phyloP scores from a whole-genome alignment of 805 yeast species.

The Sugiyamaella marilandica region DNA sequence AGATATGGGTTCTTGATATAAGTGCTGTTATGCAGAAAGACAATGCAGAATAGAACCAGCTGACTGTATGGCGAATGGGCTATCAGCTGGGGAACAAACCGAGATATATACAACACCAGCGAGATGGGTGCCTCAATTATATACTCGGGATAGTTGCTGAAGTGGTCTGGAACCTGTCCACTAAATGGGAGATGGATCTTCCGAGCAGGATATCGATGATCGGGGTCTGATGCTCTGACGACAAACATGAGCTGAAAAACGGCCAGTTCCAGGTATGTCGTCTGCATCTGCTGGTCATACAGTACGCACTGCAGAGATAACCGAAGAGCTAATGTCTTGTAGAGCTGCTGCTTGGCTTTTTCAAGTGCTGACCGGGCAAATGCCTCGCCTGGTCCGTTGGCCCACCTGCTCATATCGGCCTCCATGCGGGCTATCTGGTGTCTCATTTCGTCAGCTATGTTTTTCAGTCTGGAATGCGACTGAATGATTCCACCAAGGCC shows the following conservation, averaged over 20 bases:
- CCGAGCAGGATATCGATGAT: conserved; percentile 36
- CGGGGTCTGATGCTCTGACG: conserved; percentile 67
- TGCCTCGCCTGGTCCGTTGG: conserved; percentile 12
- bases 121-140: conserved; percentile 76
- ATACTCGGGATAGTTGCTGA: conserved; percentile 82
- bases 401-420: conserved; percentile 34
- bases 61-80: conserved; percentile 31
- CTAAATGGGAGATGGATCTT: conserved; percentile 15
- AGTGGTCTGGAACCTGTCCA: conserved; percentile 42
- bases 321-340: conserved; percentile 40
- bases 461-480: conserved; percentile 50
- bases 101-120: conserved; percentile 47
- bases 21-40: conserved; percentile 60
- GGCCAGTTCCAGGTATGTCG: conserved; percentile 69
- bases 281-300: conserved; percentile 50
- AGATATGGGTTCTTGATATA: conserved; percentile 87
- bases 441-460: conserved; percentile 44
- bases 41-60: conserved; percentile 69
- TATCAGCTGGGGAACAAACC: conserved; percentile 51
- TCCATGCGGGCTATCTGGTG: conserved; percentile 47
- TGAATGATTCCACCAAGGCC: conserved; percentile 79
- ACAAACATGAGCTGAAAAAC: conserved; percentile 72
- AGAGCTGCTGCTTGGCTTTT: conserved; percentile 42
- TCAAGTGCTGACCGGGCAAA: conserved; percentile 32
- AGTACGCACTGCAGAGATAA: conserved; percentile 63